Evolutionary conservation across 202 grass and related monocot genomes (phyloP).

Genomic region (Musa balbisiana): DNA sequence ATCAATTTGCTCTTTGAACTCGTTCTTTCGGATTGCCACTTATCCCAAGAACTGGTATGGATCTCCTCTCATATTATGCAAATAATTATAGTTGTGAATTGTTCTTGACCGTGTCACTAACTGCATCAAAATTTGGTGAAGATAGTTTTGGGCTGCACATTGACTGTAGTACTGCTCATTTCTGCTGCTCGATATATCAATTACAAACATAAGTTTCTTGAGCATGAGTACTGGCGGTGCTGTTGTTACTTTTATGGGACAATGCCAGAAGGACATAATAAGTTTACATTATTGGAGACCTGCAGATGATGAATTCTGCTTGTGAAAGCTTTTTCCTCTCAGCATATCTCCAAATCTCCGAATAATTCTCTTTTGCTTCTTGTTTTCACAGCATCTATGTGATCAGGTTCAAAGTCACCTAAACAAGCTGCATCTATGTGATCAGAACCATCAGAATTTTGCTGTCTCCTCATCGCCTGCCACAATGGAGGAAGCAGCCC

Average conservation of each 20-base stretch:
- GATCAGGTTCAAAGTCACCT: conserved; percentile 14
- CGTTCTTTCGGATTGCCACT: no score
- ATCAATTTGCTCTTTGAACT: no score
- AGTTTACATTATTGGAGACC: background rate
- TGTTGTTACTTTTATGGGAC: background rate
- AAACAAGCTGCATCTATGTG: conserved; percentile 43
- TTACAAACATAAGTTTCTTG: no score
- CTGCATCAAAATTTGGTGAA: no score
- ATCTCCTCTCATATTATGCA: no score
- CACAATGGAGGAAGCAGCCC: conserved; percentile 22
- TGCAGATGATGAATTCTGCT: conserved; percentile 8
- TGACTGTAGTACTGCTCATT: no score
- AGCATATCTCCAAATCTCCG: conserved; percentile 68
- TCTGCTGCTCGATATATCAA: no score
- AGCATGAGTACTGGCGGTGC: no score
- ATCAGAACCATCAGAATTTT: conserved; percentile 35
- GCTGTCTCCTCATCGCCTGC: background rate
- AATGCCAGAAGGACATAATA: background rate
- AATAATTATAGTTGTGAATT: no score
- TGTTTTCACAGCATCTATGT: conserved; percentile 7
- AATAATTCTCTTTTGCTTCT: conserved; percentile 59
- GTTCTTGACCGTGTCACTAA: no score
- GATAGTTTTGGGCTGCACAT: no score
- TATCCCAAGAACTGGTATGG: no score
- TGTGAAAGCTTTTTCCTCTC: conserved; percentile 41